Evolutionary conservation across 1,284 basidiomycete species (phyloP), one percentile per base, ranked within the genome.

Genomic region (Singerocomus inundabilis): DNA sequence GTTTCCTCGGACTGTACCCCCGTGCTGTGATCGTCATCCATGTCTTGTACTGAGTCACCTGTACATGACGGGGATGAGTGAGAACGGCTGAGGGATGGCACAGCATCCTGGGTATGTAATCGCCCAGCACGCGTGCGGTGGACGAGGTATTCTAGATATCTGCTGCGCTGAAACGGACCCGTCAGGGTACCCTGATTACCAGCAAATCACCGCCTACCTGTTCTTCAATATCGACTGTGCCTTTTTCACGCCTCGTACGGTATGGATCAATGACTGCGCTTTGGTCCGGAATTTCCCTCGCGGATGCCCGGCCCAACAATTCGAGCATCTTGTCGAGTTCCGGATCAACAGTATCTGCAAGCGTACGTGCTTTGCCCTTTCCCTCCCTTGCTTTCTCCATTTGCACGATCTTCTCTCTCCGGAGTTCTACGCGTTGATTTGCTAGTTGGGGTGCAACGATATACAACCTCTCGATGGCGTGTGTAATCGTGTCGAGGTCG

Each of bases 401-500:
- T 64, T 85, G 74, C 11, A 77, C 76, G 15, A 81, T 59, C 64
- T 89, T 89, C 24, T 78, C 71, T 21, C 76, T 75, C 57, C 86
- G 84, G 46, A 93, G 76, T 63, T 93, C 91, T 11, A 90, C 90
- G 1, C 93, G 82, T 66, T 96, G 93, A 61, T 91, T 85, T 51
- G 88, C 81, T 35, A 95, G 69, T 65, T 93, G 91, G 0, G 93
- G 93, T 1, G 90, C 84, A 28, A 88, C 85, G 13, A 80, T 67
- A 64, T 93, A 91, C 10, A 96, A 71, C 25, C 92, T 76, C 62
- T 94, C 93, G 56, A 97, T 94, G 18, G 93, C 92, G 63, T 81
- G 78, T 0, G 89, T 82, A 35, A 96, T 83, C 6, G 80, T 77
- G 58, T 95, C 92, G 18, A 96, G 73, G 61, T 96, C 93, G 85